Percentiles rank a stretch among this genome's conserved stretches.
These are phyloP conservation scores for Xylariaceae sp. DNA, from an alignment of 2,329 filamentous ascomycete genomes.

Conservation along the genomic window DNA sequence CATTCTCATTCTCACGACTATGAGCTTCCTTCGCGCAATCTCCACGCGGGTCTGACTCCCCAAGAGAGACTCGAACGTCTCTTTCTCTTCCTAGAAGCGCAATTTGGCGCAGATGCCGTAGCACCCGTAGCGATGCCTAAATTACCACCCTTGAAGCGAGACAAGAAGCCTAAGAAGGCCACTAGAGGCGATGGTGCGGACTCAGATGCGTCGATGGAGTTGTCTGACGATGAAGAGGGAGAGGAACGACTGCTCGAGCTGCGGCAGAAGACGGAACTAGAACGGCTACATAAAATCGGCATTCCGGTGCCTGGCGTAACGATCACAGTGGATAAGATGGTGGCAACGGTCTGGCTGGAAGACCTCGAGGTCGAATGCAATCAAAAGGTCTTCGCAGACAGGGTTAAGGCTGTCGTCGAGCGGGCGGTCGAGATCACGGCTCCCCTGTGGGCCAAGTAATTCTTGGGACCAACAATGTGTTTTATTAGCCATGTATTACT, in stretches of 20 bases:
- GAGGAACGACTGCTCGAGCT: slow-evolving; percentile 56
- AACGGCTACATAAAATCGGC: slow-evolving; percentile 79
- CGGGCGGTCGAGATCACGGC: slow-evolving; percentile 86
- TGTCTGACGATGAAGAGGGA: slow-evolving; percentile 45
- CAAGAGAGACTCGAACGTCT: slow-evolving; percentile 82
- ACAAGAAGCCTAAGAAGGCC: slow-evolving; percentile 42
- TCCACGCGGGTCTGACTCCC: slow-evolving; percentile 73
- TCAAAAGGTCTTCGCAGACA: slow-evolving; percentile 78
- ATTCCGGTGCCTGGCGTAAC: slow-evolving; percentile 90
- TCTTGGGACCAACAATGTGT: no score
- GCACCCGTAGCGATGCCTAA: slow-evolving; percentile 74
- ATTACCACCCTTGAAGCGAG: slow-evolving; percentile 49
- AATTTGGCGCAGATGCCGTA: slow-evolving; percentile 87
- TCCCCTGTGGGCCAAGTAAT: slow-evolving; percentile 63
- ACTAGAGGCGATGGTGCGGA: slow-evolving; percentile 42
- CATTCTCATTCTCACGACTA: slow-evolving; percentile 55
- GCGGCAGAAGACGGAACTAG: slow-evolving; percentile 70
- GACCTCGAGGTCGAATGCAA: slow-evolving; percentile 86
- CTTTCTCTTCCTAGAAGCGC: slow-evolving; percentile 94
- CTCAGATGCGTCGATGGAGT: slow-evolving; percentile 45
- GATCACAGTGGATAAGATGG: slow-evolving; percentile 85
- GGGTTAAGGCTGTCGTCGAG: slow-evolving; percentile 88
- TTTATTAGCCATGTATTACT: slow-evolving; percentile 9
- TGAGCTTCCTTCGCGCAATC: slow-evolving; percentile 63
- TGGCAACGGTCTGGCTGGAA: slow-evolving; percentile 91